Conservation (phyloP, 2,329 filamentous ascomycete genomes). For the Aureobasidium leucospermi region DNA sequence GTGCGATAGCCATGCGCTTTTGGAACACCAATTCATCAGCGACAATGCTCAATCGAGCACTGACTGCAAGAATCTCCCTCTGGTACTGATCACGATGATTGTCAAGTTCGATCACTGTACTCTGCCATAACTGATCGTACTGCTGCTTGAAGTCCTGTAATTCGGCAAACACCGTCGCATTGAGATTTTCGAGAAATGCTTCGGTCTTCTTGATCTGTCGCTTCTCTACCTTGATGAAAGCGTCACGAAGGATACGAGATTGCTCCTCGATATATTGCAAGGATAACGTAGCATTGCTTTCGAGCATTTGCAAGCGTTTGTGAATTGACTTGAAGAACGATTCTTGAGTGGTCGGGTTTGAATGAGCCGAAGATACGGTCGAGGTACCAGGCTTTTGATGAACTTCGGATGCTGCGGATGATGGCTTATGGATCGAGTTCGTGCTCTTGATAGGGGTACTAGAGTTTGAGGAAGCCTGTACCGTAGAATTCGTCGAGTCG, state of each 20-base stretch:
- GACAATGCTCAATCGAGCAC: slow-evolving; percentile 71
- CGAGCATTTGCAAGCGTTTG: slow-evolving; percentile 83
- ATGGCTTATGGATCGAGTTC: neutral
- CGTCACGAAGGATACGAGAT: slow-evolving; percentile 80
- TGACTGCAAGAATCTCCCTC: slow-evolving; percentile 75
- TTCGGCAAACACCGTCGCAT: slow-evolving; percentile 77
- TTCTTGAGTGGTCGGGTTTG: slow-evolving; percentile 60
- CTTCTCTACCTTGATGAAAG: slow-evolving; percentile 78
- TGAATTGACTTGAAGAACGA: slow-evolving; percentile 96
- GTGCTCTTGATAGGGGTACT: neutral
- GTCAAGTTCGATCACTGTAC: slow-evolving; percentile 84
- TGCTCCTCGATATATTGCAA: slow-evolving; percentile 96
- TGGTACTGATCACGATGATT: slow-evolving; percentile 79
- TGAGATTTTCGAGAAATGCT: slow-evolving; percentile 75
- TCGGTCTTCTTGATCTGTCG: slow-evolving; percentile 78
- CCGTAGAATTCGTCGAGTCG: neutral
- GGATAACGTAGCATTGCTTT: slow-evolving; percentile 86
- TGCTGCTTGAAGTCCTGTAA: slow-evolving; percentile 69
- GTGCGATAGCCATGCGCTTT: slow-evolving; percentile 89
- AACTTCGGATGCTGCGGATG: neutral
- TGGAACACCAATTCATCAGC: slow-evolving; percentile 82
- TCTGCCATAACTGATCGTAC: slow-evolving; percentile 96
- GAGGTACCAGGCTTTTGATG: slow-evolving; percentile 2
- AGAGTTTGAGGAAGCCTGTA: neutral
- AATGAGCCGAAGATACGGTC: slow-evolving; percentile 1